Evolutionary conservation across 495 filamentous ascomycete genomes (phyloP).

Genomic region (Lepidopterella palustris): DNA sequence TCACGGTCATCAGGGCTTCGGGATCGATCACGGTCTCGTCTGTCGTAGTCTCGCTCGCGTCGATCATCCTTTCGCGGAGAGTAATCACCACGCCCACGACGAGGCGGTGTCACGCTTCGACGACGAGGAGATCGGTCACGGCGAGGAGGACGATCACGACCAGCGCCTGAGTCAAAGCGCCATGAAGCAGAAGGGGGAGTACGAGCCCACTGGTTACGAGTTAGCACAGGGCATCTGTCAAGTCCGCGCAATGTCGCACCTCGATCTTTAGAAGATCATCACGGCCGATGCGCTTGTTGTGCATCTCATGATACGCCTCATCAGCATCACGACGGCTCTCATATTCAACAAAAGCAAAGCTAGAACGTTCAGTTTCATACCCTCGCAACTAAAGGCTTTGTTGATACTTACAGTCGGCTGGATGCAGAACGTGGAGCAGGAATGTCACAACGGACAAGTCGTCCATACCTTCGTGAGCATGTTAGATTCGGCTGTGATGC

Average conservation of each 20-base stretch:
- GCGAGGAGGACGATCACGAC: conserved; percentile 48
- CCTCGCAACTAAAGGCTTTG: conserved; percentile 13
- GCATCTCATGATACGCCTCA: conserved; percentile 99
- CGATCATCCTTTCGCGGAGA: conserved; percentile 90
- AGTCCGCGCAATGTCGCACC: conserved; percentile 46
- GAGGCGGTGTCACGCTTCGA: conserved; percentile 64
- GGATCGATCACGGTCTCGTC: conserved; percentile 63
- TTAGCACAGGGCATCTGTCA: conserved; percentile 5
- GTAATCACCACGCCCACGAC: conserved; percentile 72
- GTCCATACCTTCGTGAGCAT: conserved; percentile 69
- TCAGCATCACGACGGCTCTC: conserved; percentile 98
- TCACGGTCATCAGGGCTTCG: conserved; percentile 60
- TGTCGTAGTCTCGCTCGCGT: conserved; percentile 65
- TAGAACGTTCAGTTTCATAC: conserved; percentile 38
- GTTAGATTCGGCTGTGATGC: conserved; percentile 17
- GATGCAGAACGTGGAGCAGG: conserved; percentile 88
- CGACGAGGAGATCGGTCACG: conserved; percentile 65
- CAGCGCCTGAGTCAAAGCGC: conserved; percentile 76
- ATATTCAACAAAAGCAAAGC: conserved; percentile 99
- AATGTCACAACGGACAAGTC: conserved; percentile 97
- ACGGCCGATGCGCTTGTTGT: conserved; percentile 95
- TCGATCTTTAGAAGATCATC: conserved; percentile 98
- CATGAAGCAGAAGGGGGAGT: conserved; percentile 97
- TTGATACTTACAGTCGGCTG: conserved; percentile 78
- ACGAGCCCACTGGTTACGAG: conserved; percentile 76